These are phyloP conservation scores for Phlebiopsis flavidoalba DNA, from an alignment of 768 basidiomycete species.

Conservation along the genomic window DNA sequence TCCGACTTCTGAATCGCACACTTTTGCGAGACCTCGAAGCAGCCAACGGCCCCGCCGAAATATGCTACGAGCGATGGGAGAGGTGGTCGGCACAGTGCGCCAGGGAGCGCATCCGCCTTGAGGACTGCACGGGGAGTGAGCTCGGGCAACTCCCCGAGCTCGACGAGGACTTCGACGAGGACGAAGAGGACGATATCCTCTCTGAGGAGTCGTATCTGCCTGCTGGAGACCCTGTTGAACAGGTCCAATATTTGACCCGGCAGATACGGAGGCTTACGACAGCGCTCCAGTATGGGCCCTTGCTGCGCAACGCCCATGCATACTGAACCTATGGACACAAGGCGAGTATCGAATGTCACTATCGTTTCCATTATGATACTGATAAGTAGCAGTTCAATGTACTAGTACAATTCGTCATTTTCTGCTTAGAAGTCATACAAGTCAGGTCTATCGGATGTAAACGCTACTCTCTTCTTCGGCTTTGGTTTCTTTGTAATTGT, in stretches of 20 bases:
- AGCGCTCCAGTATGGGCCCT: neutral
- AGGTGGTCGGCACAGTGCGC: conserved; percentile 60
- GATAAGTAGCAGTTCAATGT: too few species aligned
- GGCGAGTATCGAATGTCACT: neutral
- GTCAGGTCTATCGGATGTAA: conserved; percentile 62
- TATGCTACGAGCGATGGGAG: conserved; percentile 53
- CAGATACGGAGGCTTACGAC: conserved; percentile 46
- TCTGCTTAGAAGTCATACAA: conserved; percentile 63
- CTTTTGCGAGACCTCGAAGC: conserved; percentile 55
- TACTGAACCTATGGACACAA: neutral
- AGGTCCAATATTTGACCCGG: conserved; percentile 47
- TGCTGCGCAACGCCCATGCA: neutral
- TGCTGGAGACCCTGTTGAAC: conserved; percentile 3
- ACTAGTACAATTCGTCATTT: neutral
- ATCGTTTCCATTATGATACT: too few species aligned
- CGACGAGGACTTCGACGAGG: conserved; percentile 1
- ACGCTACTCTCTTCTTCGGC: conserved; percentile 65
- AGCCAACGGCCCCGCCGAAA: conserved; percentile 41
- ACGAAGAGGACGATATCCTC: conserved; percentile 23
- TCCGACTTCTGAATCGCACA: conserved; percentile 52
- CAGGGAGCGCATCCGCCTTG: conserved; percentile 48
- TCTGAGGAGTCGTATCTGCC: conserved; percentile 12
- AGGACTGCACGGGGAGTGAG: conserved; percentile 69
- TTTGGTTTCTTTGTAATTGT: conserved; percentile 40
- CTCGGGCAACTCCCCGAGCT: conserved; percentile 40